Conservation (phyloP, 148 eudicot species). For the Simmondsia chinensis region DNA sequence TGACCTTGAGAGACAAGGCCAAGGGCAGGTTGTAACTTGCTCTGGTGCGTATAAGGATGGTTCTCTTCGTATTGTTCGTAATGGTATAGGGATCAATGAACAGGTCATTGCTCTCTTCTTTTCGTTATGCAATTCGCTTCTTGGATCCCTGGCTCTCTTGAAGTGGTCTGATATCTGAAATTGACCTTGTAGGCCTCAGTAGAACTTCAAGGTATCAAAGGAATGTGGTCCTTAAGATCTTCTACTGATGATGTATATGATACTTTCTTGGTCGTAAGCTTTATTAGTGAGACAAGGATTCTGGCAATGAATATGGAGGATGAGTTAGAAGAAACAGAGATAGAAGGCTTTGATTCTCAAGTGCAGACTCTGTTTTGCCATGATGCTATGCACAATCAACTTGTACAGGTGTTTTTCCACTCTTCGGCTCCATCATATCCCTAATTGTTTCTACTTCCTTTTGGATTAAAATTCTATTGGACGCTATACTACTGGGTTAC, state of each 20-base stretch:
- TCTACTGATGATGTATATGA: conserved; percentile 86
- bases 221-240: conserved; percentile 91
- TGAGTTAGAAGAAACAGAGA: conserved; percentile 96
- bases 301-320: conserved; percentile 96
- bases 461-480: no score
- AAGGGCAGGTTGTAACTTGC: conserved; percentile 99
- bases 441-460: no score
- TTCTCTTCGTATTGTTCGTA: conserved; percentile 91
- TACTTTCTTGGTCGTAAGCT: conserved; percentile 93
- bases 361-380: conserved; percentile 90
- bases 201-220: conserved; percentile 98
- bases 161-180: conserved; percentile 2
- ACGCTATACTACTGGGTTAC: no score
- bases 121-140: neutral
- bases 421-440: neutral
- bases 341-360: conserved; percentile 89
- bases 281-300: conserved; percentile 91
- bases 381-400: conserved; percentile 84
- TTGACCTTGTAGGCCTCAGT: conserved; percentile 68
- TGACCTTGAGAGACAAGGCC: conserved; percentile 98
- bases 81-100: conserved; percentile 96
- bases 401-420: conserved; percentile 58
- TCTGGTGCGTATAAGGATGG: conserved; percentile 99
- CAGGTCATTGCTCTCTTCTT: conserved; percentile 37
- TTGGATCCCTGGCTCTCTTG: neutral